These are phyloP conservation scores for Cladophialophora psammophila DNA, from an alignment of 2,329 filamentous ascomycete genomes.

Conservation along the genomic window DNA sequence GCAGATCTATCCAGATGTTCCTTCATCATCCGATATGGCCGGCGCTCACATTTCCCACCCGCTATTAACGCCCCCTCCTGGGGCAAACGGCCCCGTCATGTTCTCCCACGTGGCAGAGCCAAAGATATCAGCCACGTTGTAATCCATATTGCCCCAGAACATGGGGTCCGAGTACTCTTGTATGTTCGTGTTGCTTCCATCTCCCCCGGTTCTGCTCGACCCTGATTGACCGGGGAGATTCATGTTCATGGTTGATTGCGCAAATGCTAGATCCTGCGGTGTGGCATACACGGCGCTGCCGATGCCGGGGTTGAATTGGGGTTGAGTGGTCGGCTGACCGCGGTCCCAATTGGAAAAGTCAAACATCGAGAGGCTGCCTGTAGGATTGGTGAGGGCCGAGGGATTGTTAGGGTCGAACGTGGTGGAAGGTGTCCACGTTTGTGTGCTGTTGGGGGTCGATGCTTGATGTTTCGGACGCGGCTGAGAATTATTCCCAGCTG, in stretches of 20 bases:
- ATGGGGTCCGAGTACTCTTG: conserved; percentile 39
- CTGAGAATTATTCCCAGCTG: not conserved
- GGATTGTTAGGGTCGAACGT: conserved; percentile 31
- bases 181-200: conserved; percentile 24
- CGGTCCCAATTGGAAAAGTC: conserved; percentile 38
- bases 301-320: conserved; percentile 28
- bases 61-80: conserved; percentile 28
- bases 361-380: conserved; percentile 18
- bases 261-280: conserved; percentile 38
- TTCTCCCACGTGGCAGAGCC: conserved; percentile 40
- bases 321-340: conserved; percentile 35
- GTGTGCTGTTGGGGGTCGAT: conserved; percentile 28
- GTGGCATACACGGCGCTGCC: conserved; percentile 38
- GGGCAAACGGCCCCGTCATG: conserved; percentile 39
- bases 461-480: conserved; percentile 23
- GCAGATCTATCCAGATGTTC: not conserved
- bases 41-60: conserved; percentile 33
- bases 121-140: conserved; percentile 41
- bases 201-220: conserved; percentile 1
- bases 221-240: conserved; percentile 20
- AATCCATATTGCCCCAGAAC: conserved; percentile 41
- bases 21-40: not conserved
- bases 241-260: conserved; percentile 39
- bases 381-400: conserved; percentile 28
- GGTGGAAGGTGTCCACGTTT: conserved; percentile 30